Evolutionary conservation across 768 basidiomycete genomes (phyloP).

Genomic region (Rhodotorula paludigena): DNA sequence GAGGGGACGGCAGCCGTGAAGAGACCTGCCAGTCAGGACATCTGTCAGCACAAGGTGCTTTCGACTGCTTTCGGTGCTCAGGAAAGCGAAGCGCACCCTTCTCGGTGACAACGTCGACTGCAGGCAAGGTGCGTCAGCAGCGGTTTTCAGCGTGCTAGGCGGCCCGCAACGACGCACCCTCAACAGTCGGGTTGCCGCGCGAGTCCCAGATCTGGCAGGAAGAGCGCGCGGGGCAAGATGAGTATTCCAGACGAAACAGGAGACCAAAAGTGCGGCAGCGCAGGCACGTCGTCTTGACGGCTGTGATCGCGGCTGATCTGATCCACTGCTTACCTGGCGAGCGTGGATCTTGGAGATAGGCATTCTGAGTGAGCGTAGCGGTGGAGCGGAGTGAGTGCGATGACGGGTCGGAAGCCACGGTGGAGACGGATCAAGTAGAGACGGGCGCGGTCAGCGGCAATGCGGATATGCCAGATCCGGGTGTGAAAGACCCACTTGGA

Average conservation of each 20-base stretch:
- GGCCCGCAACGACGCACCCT: slow-evolving; percentile 22
- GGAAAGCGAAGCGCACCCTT: slow-evolving; percentile 34
- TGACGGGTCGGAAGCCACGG: too few species aligned
- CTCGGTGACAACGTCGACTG: slow-evolving; percentile 42
- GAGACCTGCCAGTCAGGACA: slow-evolving; percentile 63
- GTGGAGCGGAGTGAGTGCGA: not conserved
- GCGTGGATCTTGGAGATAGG: slow-evolving; percentile 39
- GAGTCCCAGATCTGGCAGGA: slow-evolving; percentile 94
- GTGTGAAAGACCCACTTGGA: too few species aligned
- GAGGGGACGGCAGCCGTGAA: slow-evolving; percentile 95
- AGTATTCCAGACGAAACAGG: too few species aligned
- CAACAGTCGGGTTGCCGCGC: slow-evolving; percentile 73
- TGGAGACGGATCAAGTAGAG: too few species aligned
- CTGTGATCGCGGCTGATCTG: not conserved
- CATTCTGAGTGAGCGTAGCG: slow-evolving; percentile 2
- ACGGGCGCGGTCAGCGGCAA: too few species aligned
- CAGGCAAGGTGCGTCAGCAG: not conserved
- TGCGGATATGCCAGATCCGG: too few species aligned
- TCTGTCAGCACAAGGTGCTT: slow-evolving; percentile 56
- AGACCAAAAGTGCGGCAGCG: too few species aligned
- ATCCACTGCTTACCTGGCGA: slow-evolving; percentile 36
- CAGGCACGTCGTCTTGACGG: too few species aligned
- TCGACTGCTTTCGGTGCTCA: slow-evolving; percentile 50
- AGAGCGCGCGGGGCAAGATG: not conserved
- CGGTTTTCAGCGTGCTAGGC: too few species aligned